Conservation (phyloP, 2,329 filamentous ascomycete genomes). For the Stachybotrys chlorohalonatus region DNA sequence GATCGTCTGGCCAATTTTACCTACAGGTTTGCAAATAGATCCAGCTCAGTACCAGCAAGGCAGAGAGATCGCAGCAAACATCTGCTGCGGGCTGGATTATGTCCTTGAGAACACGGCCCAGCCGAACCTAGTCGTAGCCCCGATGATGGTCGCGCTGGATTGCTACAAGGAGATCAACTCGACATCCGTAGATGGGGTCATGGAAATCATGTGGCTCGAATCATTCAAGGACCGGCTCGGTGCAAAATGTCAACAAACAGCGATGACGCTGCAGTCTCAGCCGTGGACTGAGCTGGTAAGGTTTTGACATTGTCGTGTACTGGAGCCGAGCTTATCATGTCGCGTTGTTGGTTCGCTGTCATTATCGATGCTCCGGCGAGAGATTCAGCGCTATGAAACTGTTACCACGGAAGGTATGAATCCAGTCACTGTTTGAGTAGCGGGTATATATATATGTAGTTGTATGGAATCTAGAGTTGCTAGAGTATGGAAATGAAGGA, state of each 20-base stretch:
- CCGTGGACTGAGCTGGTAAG: slow-evolving; percentile 21
- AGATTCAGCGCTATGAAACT: too few relatives aligned
- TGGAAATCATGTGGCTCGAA: slow-evolving; percentile 40
- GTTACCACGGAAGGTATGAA: too few relatives aligned
- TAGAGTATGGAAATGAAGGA: too few relatives aligned
- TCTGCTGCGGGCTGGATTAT: slow-evolving; percentile 42
- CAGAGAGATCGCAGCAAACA: slow-evolving; percentile 34
- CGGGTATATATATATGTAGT: too few relatives aligned
- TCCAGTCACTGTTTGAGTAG: too few relatives aligned
- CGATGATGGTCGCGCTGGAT: slow-evolving; percentile 32
- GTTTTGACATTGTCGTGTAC: too few relatives aligned
- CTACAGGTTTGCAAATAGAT: slow-evolving; percentile 29
- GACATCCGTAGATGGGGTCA: slow-evolving; percentile 27
- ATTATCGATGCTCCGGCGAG: too few relatives aligned
- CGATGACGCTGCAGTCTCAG: slow-evolving; percentile 26
- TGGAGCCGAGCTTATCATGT: too few relatives aligned
- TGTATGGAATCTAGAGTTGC: too few relatives aligned
- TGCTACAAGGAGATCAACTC: slow-evolving; percentile 31
- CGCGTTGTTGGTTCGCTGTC: too few relatives aligned
- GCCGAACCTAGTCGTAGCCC: slow-evolving; percentile 35
- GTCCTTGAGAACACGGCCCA: slow-evolving; percentile 32
- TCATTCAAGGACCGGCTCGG: slow-evolving; percentile 29
- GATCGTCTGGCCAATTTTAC: slow-evolving; percentile 28
- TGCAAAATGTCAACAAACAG: slow-evolving; percentile 31
- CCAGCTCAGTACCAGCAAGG: slow-evolving; percentile 32